Evolutionary conservation across 257 asterid genomes (phyloP).

Genomic region (Plantago ovata): DNA sequence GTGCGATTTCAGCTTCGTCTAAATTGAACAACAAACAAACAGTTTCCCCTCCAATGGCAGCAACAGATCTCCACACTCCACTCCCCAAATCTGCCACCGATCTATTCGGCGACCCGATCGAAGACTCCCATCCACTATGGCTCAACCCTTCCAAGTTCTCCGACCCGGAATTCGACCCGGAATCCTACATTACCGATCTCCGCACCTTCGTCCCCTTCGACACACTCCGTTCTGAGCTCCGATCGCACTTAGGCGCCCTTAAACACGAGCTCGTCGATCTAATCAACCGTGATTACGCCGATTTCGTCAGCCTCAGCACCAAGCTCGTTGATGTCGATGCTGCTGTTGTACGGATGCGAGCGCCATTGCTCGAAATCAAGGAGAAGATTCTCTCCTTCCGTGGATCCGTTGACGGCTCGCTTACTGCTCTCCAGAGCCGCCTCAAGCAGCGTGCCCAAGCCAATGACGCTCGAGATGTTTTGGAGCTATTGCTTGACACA

Average conservation of each 20-base stretch:
- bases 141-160: constrained; percentile 73
- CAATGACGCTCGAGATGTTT: constrained; percentile 73
- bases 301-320: constrained; percentile 91
- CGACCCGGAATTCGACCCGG: constrained; percentile 74
- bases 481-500: constrained; percentile 88
- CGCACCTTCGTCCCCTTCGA: constrained; percentile 97
- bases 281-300: constrained; percentile 85
- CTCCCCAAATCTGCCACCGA: constrained; percentile 80
- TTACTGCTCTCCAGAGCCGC: constrained; percentile 65
- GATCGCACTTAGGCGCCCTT: constrained; percentile 57
- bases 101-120: constrained; percentile 83
- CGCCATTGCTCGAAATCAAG: constrained; percentile 81
- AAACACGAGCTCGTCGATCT: constrained; percentile 86
- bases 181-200: constrained; percentile 80
- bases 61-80: constrained; percentile 58
- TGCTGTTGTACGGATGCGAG: constrained; percentile 95
- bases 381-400: constrained; percentile 79
- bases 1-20: too few relatives aligned
- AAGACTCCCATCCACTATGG: constrained; percentile 82
- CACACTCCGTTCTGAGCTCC: constrained; percentile 83
- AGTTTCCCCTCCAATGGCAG: constrained; percentile 46
- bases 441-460: constrained; percentile 89
- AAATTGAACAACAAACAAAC: too few relatives aligned
- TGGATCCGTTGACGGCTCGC: constrained; percentile 57
- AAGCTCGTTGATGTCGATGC: constrained; percentile 86